These are phyloP conservation scores for Tinospora cordifolia DNA, from an alignment of 164 flowering plant species.

Conservation along the genomic window DNA sequence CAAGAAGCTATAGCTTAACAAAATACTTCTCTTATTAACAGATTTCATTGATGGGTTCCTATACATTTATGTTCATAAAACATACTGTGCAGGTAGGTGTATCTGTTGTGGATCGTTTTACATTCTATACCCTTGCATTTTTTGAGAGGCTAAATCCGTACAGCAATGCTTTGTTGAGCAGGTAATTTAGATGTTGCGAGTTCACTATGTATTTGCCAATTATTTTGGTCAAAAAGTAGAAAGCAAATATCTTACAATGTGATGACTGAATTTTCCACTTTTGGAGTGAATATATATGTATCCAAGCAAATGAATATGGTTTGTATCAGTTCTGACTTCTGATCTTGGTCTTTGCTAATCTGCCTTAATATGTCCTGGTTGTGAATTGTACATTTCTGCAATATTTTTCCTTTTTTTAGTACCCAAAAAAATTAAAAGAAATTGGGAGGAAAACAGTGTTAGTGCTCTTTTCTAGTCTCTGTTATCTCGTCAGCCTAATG, in stretches of 20 bases:
- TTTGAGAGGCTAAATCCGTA: conserved; percentile 91
- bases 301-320: background rate
- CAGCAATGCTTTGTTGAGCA: conserved; percentile 85
- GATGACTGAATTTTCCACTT: background rate
- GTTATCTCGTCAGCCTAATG: too few species aligned
- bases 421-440: too few species aligned
- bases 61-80: background rate
- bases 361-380: too few species aligned
- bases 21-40: background rate
- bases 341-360: too few species aligned
- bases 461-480: too few species aligned
- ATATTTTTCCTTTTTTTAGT: too few species aligned
- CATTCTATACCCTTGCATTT: conserved; percentile 90
- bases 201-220: background rate
- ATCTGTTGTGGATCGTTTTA: conserved; percentile 96
- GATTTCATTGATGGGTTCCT: background rate
- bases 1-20: background rate
- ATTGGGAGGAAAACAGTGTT: too few species aligned
- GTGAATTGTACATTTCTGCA: too few species aligned
- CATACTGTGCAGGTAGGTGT: conserved; percentile 73
- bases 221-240: background rate
- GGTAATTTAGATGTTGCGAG: conserved; percentile 31
- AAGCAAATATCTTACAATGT: background rate
- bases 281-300: background rate
- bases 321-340: background rate